Base-by-base conservation (phyloP, 1,139 yeast genomes). In the Yamadazyma sp. region DNA sequence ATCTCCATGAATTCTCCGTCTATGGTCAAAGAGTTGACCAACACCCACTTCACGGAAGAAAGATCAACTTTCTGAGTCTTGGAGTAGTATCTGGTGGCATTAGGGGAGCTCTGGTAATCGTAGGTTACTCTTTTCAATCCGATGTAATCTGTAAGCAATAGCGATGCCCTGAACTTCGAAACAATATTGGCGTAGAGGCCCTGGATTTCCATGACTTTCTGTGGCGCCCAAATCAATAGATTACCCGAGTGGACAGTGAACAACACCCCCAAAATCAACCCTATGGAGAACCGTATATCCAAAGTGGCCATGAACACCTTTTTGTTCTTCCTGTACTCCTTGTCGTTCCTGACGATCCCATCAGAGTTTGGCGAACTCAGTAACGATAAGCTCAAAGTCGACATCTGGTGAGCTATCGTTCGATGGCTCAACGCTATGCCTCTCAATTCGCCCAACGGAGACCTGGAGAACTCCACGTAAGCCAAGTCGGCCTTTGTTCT, bases 1-100 rank as follows among this genome's bases (percentile, higher is more conserved):
- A 92, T 82, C 51, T 88, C 95, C 54, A 89, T 82, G 51, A 92
- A 92, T 51, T 92, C 98, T 3, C 96, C 88, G 59, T 94, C 98
- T 4, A 91, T 89, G 0, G 95, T 87, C n/a, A 86, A 73, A 0
- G 97, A 87, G 51, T 89, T 89, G 8, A 94, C 89, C 31, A 92
- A 65, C 31, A 96, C 95, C 92, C 96, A 89, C 48, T 82, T 81
- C 4, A 92, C 81, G 18, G 87, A 75, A 0, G 92, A 79, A 34
- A 92, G 74, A 54, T 91, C 92, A 3, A 91, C 94, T 41, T 80
- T 75, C 42, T 79, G 79, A 37, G 87, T 87, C 50, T 87, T 88
- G 33, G 85, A 82, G 53, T 72, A 88, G 44, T 86, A 83, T 42
- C 95, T 71, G 1, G 97, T 88, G 33, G 83, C 73, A 55, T 84